Evolutionary conservation across 192 early-diverging fungal species (phyloP), one percentile per base, ranked within the genome.

Genomic region (Piromyces finnis): DNA sequence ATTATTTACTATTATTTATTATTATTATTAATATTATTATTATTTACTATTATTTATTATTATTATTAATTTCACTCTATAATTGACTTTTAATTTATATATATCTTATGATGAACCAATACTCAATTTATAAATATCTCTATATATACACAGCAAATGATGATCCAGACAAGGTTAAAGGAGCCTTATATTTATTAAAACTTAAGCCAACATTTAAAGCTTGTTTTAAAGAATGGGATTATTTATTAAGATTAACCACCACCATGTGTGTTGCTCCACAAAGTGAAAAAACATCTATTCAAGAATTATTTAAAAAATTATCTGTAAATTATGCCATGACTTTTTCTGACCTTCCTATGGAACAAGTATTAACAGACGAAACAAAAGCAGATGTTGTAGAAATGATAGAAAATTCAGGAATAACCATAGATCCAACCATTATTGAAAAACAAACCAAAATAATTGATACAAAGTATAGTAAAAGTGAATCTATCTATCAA

Each of bases 251-350:
- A 30, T 35, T 68, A 82, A 28, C 78, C 4, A 30, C 78, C 22
- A 37, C 78, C 4, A 37, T 78, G 30, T 37, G 78, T 28, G 27
- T 35, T n/a, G 30, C 30, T 9, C 30, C 78, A n/a, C 78, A 78
- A 26, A 78, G 35, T 35, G 78, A 37, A 26, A 78, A 90, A 85
- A 86, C 88, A 2, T 90, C 90, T 12, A 86, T 93, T 27, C 92
- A 93, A 82, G 86, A 90, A 77, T 79, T 92, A 16, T 84, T 93
- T 28, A 83, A 91, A 12, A 92, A 88, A 81, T 83, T 88, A 7
- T 93, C 92, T 83, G 68, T 90, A 12, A 88, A 90, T 28, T 92
- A 90, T 79, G 81, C 91, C 2, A 82, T 84, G 32, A 85, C 90
- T 32, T 84, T 87, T 78, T 87, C 85, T 15, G 84, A 86, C 79